Evolutionary conservation across 495 filamentous ascomycete genomes (phyloP).

Genomic region (Penicillium bovifimosum): DNA sequence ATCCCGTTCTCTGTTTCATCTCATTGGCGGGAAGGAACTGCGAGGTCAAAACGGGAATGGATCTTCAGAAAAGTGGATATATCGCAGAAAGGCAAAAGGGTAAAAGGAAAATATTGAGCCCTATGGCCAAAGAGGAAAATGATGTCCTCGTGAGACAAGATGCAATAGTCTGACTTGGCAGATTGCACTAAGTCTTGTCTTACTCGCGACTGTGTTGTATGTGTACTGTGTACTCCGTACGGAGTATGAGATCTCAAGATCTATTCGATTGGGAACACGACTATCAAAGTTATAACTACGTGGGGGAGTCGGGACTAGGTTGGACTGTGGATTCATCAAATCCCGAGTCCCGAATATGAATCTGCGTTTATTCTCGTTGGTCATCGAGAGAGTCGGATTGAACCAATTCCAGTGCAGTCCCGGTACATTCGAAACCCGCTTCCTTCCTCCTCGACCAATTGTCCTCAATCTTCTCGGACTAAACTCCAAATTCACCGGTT

Average conservation of each 20-base stretch:
- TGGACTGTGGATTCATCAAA: constrained; percentile 1
- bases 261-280: constrained; percentile 11
- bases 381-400: not conserved
- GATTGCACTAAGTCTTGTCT: constrained; percentile 13
- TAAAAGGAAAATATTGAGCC: not conserved
- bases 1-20: not conserved
- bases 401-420: constrained; percentile 7
- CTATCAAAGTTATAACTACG: constrained; percentile 14
- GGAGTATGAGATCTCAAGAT: not conserved
- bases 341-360: too few relatives aligned
- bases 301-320: constrained; percentile 11
- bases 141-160: not conserved
- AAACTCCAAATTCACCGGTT: constrained; percentile 21
- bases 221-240: too few relatives aligned
- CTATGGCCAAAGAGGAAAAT: not conserved
- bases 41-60: too few relatives aligned
- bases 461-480: constrained; percentile 7
- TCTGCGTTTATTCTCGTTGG: not conserved
- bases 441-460: not conserved
- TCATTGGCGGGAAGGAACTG: not conserved
- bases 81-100: not conserved
- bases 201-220: too few relatives aligned
- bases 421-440: constrained; percentile 9
- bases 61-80: not conserved
- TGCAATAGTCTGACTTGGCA: not conserved